These are phyloP conservation scores for Ophiostoma australiae DNA, from an alignment of 2,329 filamentous ascomycete species.

Conservation along the genomic window DNA sequence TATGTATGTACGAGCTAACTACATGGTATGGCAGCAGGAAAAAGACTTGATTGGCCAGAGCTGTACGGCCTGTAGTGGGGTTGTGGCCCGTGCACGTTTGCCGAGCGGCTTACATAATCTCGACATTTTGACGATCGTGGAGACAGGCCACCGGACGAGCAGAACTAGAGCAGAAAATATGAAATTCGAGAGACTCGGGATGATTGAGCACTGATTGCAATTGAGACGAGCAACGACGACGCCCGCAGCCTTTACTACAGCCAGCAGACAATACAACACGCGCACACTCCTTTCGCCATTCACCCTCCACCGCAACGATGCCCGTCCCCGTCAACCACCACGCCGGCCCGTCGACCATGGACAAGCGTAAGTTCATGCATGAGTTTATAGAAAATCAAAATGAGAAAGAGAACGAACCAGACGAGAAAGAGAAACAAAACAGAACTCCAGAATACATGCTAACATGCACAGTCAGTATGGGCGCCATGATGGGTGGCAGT, in stretches of 20 bases:
- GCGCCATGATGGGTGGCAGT: constrained; percentile 98
- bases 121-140: constrained; percentile 4
- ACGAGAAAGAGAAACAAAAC: not conserved
- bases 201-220: not conserved
- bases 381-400: not conserved
- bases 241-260: not conserved
- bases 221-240: constrained; percentile 2
- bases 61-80: not conserved
- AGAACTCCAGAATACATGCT: constrained; percentile 26
- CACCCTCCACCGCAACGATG: constrained; percentile 30
- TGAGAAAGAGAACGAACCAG: too few relatives aligned
- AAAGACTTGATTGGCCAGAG: constrained; percentile 19
- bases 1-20: too few relatives aligned
- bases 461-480: constrained; percentile 77
- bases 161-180: constrained; percentile 2
- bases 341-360: constrained; percentile 47
- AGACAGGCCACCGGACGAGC: not conserved
- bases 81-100: constrained; percentile 1
- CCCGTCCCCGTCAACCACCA: constrained; percentile 33
- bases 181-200: not conserved
- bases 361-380: constrained; percentile 45
- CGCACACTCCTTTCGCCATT: not conserved
- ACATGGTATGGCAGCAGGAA: not conserved
- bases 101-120: not conserved
- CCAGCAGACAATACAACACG: not conserved